Evolutionary conservation across 2,329 filamentous ascomycete genomes (phyloP), one percentile per base, ranked within the genome.

Genomic region (Botryosphaeria dothidea): DNA sequence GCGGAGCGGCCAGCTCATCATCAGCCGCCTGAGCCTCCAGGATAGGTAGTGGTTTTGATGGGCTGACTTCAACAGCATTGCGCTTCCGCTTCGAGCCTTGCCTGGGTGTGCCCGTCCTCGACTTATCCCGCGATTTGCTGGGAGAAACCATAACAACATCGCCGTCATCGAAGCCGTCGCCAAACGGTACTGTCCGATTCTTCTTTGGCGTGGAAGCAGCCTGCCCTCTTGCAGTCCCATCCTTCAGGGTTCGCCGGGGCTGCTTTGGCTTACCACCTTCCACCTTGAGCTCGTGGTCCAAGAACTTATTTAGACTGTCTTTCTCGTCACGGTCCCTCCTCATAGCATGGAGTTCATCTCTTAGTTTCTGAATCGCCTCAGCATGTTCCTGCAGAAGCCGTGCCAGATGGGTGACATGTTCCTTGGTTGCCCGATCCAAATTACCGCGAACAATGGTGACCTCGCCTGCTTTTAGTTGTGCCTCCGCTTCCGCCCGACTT

Each of bases 161-260:
- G 64, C 84, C 82, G 66, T 92, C 87, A 66, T 93, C 90, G 70
- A 95, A 95, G 0, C 92, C 92, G 76, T 95, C 92, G 1, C 90
- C 85, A 57, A 90, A 80, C 1, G 84, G 82, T 77, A 85, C 85
- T 1, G 80, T 77, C 73, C 84, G 87, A 29, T 82, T 83, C 73
- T 86, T 89, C 71, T 84, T 91, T 2, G 89, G 88, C 0, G 90
- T 92, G 0, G 78, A 73, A 0, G 79, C 78, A 3, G 15, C 38
- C 13, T 41, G 56, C 11, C 41, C 36, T 45, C 41, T 62, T 25
- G 25, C 45, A 5, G 57, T 25, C 2, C 62, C 57, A 19, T 71
- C 56, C 67, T 74, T 76, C 61, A 72, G 67, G 17, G 51, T 65
- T 65, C 67, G 71, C 68, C 64, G 85, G 74, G 80, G 74, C 51